These are phyloP conservation scores for Vigna hirtella DNA, from an alignment of 306 rosid genomes.

Conservation along the genomic window DNA sequence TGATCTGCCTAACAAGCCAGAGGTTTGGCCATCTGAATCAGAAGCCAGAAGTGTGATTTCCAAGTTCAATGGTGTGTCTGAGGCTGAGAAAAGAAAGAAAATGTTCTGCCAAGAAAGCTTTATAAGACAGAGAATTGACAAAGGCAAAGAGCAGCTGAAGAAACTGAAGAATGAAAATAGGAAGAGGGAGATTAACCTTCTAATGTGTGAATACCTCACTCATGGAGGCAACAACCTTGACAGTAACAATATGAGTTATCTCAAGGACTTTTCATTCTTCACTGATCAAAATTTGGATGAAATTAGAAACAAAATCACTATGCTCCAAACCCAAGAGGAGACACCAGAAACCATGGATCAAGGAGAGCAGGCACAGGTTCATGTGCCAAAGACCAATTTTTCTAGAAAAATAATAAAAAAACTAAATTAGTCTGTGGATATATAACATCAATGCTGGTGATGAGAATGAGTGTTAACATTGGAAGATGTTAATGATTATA, in stretches of 20 bases:
- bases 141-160: conserved; percentile 24
- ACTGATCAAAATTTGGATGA: conserved; percentile 33
- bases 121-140: conserved; percentile 15
- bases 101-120: conserved; percentile 46
- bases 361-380: neutral
- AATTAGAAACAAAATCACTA: neutral
- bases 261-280: conserved; percentile 19
- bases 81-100: conserved; percentile 21
- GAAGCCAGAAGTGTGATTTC: neutral
- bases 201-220: conserved; percentile 14
- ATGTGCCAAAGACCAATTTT: neutral
- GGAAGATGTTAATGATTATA: conserved; percentile 20
- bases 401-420: neutral
- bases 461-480: neutral
- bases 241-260: neutral
- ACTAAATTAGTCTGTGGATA: neutral
- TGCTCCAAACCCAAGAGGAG: neutral
- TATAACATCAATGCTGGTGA: neutral
- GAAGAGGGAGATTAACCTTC: conserved; percentile 21
- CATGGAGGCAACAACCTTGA: neutral
- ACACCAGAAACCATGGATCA: neutral
- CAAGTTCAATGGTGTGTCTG: neutral
- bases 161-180: conserved; percentile 23
- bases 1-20: conserved; percentile 24
- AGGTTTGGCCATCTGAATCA: conserved; percentile 44